Evolutionary conservation across 768 basidiomycete genomes (phyloP), one percentile per base, ranked within the genome.

Genomic region (Mycena rosella): DNA sequence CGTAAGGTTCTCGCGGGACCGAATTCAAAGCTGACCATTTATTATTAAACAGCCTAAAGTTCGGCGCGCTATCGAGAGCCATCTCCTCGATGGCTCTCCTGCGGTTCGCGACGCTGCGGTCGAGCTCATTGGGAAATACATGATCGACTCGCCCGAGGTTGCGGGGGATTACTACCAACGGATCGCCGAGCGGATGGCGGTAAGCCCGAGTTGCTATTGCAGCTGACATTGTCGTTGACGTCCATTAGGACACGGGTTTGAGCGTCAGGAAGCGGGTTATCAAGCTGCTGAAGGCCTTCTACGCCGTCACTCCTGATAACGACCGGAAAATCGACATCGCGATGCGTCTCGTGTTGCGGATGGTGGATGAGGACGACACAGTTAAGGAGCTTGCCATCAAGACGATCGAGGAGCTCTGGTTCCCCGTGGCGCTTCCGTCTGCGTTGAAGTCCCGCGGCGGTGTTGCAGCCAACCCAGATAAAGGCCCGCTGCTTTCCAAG

Each of bases 81-180:
- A 98, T 74, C 86, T 99, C 17, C 83, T 93, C 2, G 98, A 99
- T 72, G 92, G 87, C 69, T 99, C 98, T 0, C 92, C 98, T 0
- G 93, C 94, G 20, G 98, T 99, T 9, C 93, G 98, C 14, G 98
- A 99, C 76, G 96, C 96, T 6, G 96, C 97, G 7, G 94, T 99
- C 17, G 98, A 99, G 75, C 82, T 99, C 63, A 94, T 99, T 63
- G 98, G 98, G n/a, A 97, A 96, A 80, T 97, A 99, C 74, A 91
- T 99, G 84, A 88, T 96, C 38, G 92, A 95, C 67, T 90, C 91
- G 0, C 94, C 95, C 0, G 90, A 91, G 61, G 90, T 99, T n/a
- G 95, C 94, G 0, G 87, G 88, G 5, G 90, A 96, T 72, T 99
- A 99, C 80, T 97, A 96, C 74, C 84, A 86, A 52, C 90, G 90